Conservation (phyloP, 805 yeast genomes). For the Starmerella bombi region DNA sequence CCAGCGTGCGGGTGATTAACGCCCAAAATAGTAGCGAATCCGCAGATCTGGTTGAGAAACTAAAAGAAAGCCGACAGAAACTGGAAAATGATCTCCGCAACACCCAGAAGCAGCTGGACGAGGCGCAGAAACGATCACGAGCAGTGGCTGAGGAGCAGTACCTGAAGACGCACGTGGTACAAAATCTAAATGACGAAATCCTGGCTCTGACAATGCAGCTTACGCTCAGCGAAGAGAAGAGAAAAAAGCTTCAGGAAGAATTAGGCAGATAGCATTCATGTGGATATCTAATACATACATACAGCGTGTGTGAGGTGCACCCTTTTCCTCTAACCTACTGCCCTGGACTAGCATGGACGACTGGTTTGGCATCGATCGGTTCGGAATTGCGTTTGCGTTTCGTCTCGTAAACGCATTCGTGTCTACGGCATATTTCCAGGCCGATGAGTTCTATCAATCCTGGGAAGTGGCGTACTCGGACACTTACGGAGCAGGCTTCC, state of each 20-base stretch:
- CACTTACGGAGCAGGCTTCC: constrained; percentile 65
- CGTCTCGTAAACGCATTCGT: constrained; percentile 52
- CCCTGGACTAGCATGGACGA: neutral
- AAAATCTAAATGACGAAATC: constrained; percentile 53
- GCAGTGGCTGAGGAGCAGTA: constrained; percentile 21
- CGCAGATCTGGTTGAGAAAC: constrained; percentile 7
- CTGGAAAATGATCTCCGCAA: constrained; percentile 24
- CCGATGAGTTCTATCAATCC: constrained; percentile 91
- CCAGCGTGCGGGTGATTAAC: neutral
- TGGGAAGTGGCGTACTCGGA: constrained; percentile 77
- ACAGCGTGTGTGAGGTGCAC: no score
- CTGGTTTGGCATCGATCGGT: no score
- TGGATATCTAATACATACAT: no score
- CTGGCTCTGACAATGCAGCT: constrained; percentile 47
- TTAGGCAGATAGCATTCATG: constrained; percentile 9
- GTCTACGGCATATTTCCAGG: constrained; percentile 72
- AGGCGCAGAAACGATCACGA: constrained; percentile 17
- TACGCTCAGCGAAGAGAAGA: constrained; percentile 31
- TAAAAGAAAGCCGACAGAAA: constrained; percentile 22
- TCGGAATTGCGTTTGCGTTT: constrained; percentile 9
- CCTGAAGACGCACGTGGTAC: constrained; percentile 43
- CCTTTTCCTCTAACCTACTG: no score
- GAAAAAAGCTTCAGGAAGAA: constrained; percentile 15
- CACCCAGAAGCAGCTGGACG: constrained; percentile 22
- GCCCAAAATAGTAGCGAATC: neutral